A percentile compares a stretch with the other conserved stretches of the same genome.
Conservation (phyloP, 192 early-diverging fungal species). For the Backusella mclennaniae region DNA sequence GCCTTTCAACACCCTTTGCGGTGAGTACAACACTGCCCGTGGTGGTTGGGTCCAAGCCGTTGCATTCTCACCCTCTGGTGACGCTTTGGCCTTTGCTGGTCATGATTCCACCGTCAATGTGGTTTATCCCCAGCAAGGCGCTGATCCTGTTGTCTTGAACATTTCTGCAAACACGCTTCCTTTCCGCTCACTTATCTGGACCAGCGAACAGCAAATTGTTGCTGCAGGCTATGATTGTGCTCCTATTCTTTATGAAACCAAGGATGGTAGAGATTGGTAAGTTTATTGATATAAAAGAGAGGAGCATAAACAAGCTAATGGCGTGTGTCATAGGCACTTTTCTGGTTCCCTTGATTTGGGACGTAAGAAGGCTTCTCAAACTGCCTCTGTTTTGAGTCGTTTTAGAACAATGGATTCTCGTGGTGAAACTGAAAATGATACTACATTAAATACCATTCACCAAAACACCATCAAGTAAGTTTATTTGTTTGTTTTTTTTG, state of each 20-base stretch:
- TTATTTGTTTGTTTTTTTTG: constrained; percentile 1
- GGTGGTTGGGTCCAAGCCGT: constrained; percentile 94
- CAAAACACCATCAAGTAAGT: constrained; percentile 95
- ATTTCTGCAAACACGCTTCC: constrained; percentile 72
- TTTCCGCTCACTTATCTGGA: constrained; percentile 74
- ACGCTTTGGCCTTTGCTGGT: constrained; percentile 78
- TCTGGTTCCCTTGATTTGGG: constrained; percentile 79
- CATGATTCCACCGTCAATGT: constrained; percentile 89
- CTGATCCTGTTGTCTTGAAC: constrained; percentile 43
- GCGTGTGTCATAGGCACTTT: constrained; percentile 37
- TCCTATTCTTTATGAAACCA: constrained; percentile 74
- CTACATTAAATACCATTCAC: constrained; percentile 79
- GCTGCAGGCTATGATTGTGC: constrained; percentile 93
- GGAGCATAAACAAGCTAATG: neutral
- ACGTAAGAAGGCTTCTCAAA: constrained; percentile 61
- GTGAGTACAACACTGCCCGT: constrained; percentile 71
- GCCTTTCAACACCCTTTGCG: constrained; percentile 90
- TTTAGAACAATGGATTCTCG: constrained; percentile 94
- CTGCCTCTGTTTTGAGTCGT: constrained; percentile 71
- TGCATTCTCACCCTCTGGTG: constrained; percentile 88
- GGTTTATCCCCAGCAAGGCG: constrained; percentile 62
- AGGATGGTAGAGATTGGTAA: constrained; percentile 62
- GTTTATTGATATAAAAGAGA: neutral
- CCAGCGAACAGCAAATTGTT: constrained; percentile 73
- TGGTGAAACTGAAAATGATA: constrained; percentile 65